phyloP scores from a whole-genome alignment of 768 basidiomycete species.

The Boletus rubropictus region DNA sequence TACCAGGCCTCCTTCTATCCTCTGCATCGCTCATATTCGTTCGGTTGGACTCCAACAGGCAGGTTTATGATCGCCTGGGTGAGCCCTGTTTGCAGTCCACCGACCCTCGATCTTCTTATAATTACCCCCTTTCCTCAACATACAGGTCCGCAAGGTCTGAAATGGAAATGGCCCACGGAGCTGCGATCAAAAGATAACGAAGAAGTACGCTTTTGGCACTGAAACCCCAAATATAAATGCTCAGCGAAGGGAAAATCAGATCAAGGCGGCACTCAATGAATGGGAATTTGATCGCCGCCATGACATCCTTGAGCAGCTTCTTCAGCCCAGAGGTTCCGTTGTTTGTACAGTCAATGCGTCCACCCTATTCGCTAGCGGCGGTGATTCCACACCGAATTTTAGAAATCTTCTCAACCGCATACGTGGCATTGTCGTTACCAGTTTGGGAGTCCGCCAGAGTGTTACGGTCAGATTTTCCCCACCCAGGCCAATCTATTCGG shows the following conservation, averaged over 20 bases:
- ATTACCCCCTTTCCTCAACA: constrained; percentile 3
- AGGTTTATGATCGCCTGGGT: constrained; percentile 74
- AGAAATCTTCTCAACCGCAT: constrained; percentile 31
- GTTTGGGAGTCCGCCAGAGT: constrained; percentile 39
- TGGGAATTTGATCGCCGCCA: constrained; percentile 36
- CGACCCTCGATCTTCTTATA: constrained; percentile 10
- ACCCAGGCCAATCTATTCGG: constrained; percentile 13
- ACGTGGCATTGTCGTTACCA: constrained; percentile 31
- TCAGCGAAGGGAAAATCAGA: constrained; percentile 36
- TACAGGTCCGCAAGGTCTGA: constrained; percentile 36
- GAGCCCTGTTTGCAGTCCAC: constrained; percentile 15
- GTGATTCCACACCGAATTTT: constrained; percentile 24
- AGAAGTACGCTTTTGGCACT: constrained; percentile 37
- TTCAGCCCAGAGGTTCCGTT: constrained; percentile 43
- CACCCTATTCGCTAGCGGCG: constrained; percentile 38
- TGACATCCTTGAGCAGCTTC: constrained; percentile 33
- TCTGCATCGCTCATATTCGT: constrained; percentile 4
- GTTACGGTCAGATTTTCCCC: constrained; percentile 35
- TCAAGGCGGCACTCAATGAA: constrained; percentile 39
- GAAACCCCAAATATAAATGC: constrained; percentile 12
- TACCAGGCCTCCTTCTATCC: constrained; percentile 1
- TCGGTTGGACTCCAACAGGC: constrained; percentile 35
- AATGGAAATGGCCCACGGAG: constrained; percentile 40
- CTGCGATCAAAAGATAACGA: constrained; percentile 40
- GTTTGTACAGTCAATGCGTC: constrained; percentile 45